Evolutionary conservation across 495 filamentous ascomycete species (phyloP).

Genomic region (Lophiotrema nucula): DNA sequence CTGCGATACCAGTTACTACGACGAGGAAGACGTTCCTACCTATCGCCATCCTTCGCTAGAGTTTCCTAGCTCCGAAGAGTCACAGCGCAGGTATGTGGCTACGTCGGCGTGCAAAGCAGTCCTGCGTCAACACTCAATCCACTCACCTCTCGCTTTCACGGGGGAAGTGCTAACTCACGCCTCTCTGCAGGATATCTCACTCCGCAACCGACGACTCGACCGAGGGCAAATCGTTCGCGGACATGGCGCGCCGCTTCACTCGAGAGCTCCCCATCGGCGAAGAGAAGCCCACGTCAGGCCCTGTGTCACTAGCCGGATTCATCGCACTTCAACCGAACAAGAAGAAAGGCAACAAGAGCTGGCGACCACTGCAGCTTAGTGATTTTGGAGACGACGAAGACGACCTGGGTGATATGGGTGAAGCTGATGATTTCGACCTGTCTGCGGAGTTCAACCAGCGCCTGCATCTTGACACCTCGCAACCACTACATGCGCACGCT

Average conservation of each 20-base stretch:
- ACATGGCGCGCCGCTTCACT: constrained; percentile 28
- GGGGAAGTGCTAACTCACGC: too few relatives aligned
- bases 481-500: not conserved
- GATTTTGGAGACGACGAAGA: constrained; percentile 23
- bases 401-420: not conserved
- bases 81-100: not conserved
- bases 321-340: constrained; percentile 14
- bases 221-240: constrained; percentile 22
- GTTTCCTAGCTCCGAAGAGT: not conserved
- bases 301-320: constrained; percentile 22
- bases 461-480: not conserved
- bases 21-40: constrained; percentile 17
- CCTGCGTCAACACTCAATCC: too few relatives aligned
- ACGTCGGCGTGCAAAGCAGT: too few relatives aligned
- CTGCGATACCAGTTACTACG: not conserved
- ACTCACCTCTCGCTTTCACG: too few relatives aligned
- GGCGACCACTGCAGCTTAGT: constrained; percentile 28
- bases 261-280: constrained; percentile 5
- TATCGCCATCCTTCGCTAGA: constrained; percentile 26
- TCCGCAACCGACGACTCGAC: not conserved
- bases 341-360: constrained; percentile 22
- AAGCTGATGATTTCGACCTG: not conserved
- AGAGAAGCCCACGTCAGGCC: constrained; percentile 20
- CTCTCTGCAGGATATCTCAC: too few relatives aligned
- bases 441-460: not conserved